Evolutionary conservation across 805 yeast genomes (phyloP).

Genomic region (Jamesozyma hellenica): DNA sequence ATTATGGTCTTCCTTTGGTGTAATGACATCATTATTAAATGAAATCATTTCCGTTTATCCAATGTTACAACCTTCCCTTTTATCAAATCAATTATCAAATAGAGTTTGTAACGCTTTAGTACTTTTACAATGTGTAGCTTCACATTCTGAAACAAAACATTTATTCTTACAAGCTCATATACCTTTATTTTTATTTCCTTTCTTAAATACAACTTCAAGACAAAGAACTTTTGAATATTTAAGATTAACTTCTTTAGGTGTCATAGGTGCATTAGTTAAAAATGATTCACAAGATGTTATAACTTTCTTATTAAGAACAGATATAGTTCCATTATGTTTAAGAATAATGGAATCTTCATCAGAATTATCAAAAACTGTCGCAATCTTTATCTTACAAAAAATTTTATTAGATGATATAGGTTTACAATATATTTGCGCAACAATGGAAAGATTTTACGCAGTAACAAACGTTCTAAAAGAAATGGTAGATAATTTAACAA

Average conservation of each 20-base stretch:
- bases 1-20: conserved; percentile 93
- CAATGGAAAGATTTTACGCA: conserved; percentile 88
- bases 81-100: conserved; percentile 79
- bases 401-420: conserved; percentile 89
- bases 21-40: conserved; percentile 81
- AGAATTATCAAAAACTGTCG: conserved; percentile 90
- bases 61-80: conserved; percentile 71
- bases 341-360: conserved; percentile 93
- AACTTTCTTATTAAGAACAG: conserved; percentile 84
- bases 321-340: conserved; percentile 87
- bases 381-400: conserved; percentile 90
- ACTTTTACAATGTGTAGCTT: conserved; percentile 90
- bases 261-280: conserved; percentile 91
- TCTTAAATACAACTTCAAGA: conserved; percentile 81
- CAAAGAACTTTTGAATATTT: conserved; percentile 90
- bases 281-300: conserved; percentile 94
- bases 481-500: conserved; percentile 80
- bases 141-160: conserved; percentile 82
- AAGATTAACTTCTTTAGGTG: conserved; percentile 87
- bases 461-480: conserved; percentile 77
- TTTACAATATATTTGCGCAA: conserved; percentile 83
- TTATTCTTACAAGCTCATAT: conserved; percentile 82
- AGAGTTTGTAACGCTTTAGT: conserved; percentile 95
- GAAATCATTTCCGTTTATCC: conserved; percentile 91
- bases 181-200: conserved; percentile 87